phyloP scores from a whole-genome alignment of 2,329 filamentous ascomycete species.

The Tolypocladium paradoxum region DNA sequence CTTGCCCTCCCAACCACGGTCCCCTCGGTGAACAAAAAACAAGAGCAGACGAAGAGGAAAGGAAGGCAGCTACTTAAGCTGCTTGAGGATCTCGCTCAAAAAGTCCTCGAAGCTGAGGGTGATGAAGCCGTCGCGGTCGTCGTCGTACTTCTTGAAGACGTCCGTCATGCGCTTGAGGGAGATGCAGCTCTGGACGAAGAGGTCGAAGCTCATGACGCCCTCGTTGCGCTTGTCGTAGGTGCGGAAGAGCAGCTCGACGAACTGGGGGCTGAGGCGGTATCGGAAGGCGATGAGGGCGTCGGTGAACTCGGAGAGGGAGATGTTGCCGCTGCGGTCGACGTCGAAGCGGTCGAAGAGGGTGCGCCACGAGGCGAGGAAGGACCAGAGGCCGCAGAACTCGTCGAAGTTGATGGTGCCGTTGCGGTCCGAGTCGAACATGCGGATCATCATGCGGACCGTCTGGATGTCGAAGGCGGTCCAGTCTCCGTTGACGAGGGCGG shows the following conservation, averaged over 20 bases:
- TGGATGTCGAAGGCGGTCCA: conserved; percentile 88
- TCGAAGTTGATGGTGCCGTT: conserved; percentile 85
- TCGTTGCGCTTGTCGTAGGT: conserved; percentile 73
- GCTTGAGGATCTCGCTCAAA: conserved; percentile 55
- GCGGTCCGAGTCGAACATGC: conserved; percentile 95
- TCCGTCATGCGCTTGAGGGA: conserved; percentile 97
- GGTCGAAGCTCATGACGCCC: conserved; percentile 77
- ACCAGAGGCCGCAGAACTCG: conserved; percentile 95
- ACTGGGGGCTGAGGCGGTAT: conserved; percentile 75
- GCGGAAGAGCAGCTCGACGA: conserved; percentile 74
- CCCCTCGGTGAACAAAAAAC: too few relatives aligned
- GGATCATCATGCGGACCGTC: conserved; percentile 97
- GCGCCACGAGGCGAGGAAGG: conserved; percentile 89
- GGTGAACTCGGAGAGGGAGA: conserved; percentile 75
- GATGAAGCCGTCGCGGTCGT: conserved; percentile 89
- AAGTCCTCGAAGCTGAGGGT: conserved; percentile 77
- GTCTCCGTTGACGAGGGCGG: conserved; percentile 91
- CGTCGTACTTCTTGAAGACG: conserved; percentile 97
- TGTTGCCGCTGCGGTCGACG: conserved; percentile 74
- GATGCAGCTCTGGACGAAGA: conserved; percentile 97
- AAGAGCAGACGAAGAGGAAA: too few relatives aligned
- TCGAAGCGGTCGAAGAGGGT: conserved; percentile 94
- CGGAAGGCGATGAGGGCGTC: conserved; percentile 89
- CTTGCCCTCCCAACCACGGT: not conserved
- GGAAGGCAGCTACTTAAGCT: conserved; percentile 36